A percentile compares a stretch with the other conserved stretches of the same genome.
phyloP scores from a whole-genome alignment of 306 rosid genomes.

The Erythrophleum fordii region DNA sequence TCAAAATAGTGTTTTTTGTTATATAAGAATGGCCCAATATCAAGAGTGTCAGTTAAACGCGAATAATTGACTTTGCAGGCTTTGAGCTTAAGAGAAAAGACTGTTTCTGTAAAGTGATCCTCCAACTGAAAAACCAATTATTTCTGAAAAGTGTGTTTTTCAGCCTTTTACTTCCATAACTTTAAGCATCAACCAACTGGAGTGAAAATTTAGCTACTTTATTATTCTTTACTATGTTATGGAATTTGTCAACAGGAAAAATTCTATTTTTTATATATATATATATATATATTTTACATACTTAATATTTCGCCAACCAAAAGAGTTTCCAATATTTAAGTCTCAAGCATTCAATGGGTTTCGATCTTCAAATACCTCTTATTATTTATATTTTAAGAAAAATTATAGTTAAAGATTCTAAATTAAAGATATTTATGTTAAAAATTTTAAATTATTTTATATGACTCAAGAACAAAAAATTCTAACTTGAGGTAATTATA shows the following conservation, averaged over 20 bases:
- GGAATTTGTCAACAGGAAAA: not conserved
- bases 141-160: not conserved
- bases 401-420: too few species aligned
- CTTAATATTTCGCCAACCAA: too few species aligned
- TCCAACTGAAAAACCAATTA: not conserved
- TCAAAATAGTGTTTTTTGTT: not conserved
- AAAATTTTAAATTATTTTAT: too few species aligned
- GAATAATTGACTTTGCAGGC: not conserved
- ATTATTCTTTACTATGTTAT: not conserved
- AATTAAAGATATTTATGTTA: too few species aligned
- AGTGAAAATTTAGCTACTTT: constrained; percentile 3
- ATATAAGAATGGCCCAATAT: constrained; percentile 3
- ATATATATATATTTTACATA: too few species aligned
- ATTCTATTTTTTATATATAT: not conserved
- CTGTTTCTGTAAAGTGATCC: not conserved
- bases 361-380: too few species aligned
- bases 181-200: not conserved
- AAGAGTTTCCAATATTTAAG: too few species aligned
- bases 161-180: not conserved
- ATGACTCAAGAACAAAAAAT: too few species aligned
- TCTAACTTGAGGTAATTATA: too few species aligned
- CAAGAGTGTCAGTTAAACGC: too few species aligned
- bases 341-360: too few species aligned
- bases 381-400: too few species aligned
- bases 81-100: not conserved